These are phyloP conservation scores for Middelhovenomyces tepae DNA, from an alignment of 805 yeast genomes.

Conservation along the genomic window DNA sequence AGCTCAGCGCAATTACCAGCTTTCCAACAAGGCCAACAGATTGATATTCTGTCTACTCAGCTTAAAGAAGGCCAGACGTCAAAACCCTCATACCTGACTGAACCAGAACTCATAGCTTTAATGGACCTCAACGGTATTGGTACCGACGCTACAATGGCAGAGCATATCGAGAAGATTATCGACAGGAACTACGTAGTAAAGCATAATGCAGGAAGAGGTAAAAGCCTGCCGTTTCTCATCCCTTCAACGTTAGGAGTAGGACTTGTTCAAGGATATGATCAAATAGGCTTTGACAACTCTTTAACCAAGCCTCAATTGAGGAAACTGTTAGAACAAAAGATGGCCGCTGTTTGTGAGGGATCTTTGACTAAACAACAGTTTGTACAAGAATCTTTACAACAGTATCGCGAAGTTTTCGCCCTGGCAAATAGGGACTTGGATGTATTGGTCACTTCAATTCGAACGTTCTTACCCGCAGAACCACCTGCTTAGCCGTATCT, in stretches of 20 bases:
- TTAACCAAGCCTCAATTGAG: slow-evolving; percentile 86
- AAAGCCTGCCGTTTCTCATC: slow-evolving; percentile 31
- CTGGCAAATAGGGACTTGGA: slow-evolving; percentile 36
- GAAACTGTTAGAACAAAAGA: slow-evolving; percentile 58
- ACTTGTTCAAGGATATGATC: slow-evolving; percentile 78
- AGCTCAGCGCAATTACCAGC: slow-evolving; percentile 55
- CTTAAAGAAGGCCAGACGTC: slow-evolving; percentile 68
- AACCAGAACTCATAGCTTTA: slow-evolving; percentile 78
- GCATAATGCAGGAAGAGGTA: slow-evolving; percentile 5
- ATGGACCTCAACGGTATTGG: slow-evolving; percentile 99
- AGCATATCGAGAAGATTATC: slow-evolving; percentile 79
- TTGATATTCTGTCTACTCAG: slow-evolving; percentile 48
- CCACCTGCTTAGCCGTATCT: slow-evolving; percentile 1
- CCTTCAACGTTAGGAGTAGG: slow-evolving; percentile 85
- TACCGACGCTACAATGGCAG: slow-evolving; percentile 98
- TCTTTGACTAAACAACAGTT: slow-evolving; percentile 43
- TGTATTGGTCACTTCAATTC: slow-evolving; percentile 31
- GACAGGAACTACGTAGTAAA: slow-evolving; percentile 47
- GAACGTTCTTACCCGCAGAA: slow-evolving; percentile 8
- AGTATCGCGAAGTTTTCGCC: slow-evolving; percentile 56
- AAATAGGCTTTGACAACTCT: slow-evolving; percentile 64
- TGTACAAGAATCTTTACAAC: slow-evolving; percentile 40
- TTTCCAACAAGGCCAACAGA: slow-evolving; percentile 46
- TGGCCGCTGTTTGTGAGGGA: slow-evolving; percentile 66
- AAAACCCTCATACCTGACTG: slow-evolving; percentile 81